phyloP scores from a whole-genome alignment of 208 protist species.

The Strigomonas oncopelti region DNA sequence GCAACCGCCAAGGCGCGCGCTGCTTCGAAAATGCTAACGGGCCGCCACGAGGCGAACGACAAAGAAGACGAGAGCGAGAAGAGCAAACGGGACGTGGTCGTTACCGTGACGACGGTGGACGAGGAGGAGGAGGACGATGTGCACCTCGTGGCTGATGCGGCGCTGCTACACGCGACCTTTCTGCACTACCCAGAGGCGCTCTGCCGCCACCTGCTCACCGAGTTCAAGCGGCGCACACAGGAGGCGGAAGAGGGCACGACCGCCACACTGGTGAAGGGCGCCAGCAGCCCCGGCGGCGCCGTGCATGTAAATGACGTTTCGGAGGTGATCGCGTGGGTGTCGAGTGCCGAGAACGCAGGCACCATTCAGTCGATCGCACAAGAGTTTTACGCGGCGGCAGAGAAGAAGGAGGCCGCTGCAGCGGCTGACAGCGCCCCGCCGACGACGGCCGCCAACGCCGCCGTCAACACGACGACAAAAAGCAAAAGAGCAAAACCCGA shows the following conservation, averaged over 20 bases:
- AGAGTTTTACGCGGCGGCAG: neutral
- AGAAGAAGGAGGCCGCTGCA: neutral
- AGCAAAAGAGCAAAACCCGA: neutral
- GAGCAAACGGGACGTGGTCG: neutral
- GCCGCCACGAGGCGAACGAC: neutral
- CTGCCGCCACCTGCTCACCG: slow-evolving; percentile 24
- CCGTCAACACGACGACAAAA: neutral
- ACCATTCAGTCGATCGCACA: slow-evolving; percentile 12
- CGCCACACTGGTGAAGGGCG: slow-evolving; percentile 17
- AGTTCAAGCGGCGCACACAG: slow-evolving; percentile 12
- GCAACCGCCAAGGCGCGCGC: neutral
- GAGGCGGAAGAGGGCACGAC: slow-evolving; percentile 22
- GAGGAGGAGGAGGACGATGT: slow-evolving; percentile 2
- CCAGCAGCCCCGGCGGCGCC: neutral
- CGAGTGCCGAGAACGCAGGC: slow-evolving; percentile 15
- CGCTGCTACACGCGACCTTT: slow-evolving; percentile 34
- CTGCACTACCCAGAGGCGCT: slow-evolving; percentile 22
- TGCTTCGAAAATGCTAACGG: neutral
- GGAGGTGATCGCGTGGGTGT: slow-evolving; percentile 23
- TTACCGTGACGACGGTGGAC: neutral
- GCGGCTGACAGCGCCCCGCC: too few relatives aligned
- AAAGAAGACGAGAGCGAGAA: neutral
- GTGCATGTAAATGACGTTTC: slow-evolving; percentile 14
- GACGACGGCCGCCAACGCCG: too few relatives aligned
- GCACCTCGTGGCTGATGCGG: slow-evolving; percentile 22